phyloP scores from a whole-genome alignment of 345 rosid species.

The Sonneratia caseolaris region DNA sequence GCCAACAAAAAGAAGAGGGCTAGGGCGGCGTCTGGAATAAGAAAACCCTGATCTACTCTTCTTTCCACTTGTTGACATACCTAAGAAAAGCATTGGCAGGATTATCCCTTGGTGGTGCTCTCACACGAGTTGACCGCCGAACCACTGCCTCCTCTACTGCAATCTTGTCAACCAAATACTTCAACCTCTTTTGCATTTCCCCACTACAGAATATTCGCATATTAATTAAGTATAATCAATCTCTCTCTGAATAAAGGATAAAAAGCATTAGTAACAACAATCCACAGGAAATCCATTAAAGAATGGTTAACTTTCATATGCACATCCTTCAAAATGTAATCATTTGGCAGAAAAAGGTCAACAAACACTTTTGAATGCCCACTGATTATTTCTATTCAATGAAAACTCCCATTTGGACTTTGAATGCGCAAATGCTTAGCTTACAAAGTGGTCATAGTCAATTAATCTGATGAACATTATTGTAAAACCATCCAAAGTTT shows the following conservation, averaged over 20 bases:
- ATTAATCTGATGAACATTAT: neutral
- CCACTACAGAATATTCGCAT: conserved; percentile 27
- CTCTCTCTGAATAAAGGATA: neutral
- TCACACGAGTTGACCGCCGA: conserved; percentile 81
- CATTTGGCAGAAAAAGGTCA: neutral
- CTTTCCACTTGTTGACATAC: conserved; percentile 92
- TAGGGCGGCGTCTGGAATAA: neutral
- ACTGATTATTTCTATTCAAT: neutral
- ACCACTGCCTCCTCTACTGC: conserved; percentile 75
- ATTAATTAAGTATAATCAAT: neutral
- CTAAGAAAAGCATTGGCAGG: conserved; percentile 66
- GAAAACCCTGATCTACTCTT: conserved; percentile 29
- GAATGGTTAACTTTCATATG: neutral
- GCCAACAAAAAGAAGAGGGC: neutral
- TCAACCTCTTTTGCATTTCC: conserved; percentile 59
- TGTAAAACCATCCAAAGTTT: neutral
- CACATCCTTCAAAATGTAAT: neutral
- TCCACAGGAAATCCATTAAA: neutral
- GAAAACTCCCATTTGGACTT: neutral
- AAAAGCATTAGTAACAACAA: neutral
- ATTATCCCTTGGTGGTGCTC: conserved; percentile 73
- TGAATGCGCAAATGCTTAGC: neutral
- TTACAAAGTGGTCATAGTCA: too few species aligned
- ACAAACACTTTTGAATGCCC: neutral
- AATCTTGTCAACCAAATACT: conserved; percentile 45